Evolutionary conservation across 495 filamentous ascomycete species (phyloP).

Genomic region (Durotheca rogersii): DNA sequence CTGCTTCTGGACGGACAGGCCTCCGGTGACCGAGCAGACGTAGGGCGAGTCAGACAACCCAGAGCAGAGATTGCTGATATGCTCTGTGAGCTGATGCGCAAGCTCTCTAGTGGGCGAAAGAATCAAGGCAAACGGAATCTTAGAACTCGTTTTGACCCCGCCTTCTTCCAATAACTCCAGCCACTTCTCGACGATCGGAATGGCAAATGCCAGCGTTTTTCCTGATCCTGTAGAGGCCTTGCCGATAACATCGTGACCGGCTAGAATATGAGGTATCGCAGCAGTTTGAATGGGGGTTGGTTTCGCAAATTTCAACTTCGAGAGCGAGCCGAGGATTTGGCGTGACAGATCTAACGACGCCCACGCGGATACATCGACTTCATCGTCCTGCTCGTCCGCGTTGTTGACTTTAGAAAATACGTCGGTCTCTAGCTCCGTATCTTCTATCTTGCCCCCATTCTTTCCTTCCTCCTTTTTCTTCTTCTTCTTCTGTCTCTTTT

Average conservation of each 20-base stretch:
- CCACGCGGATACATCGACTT: slow-evolving; percentile 74
- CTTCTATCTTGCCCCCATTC: slow-evolving; percentile 27
- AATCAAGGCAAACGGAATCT: slow-evolving; percentile 75
- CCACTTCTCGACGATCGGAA: slow-evolving; percentile 72
- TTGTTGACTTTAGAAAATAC: slow-evolving; percentile 43
- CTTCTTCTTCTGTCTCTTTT: slow-evolving; percentile 45
- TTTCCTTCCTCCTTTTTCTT: slow-evolving; percentile 44
- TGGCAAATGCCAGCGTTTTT: slow-evolving; percentile 80
- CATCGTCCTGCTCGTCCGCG: slow-evolving; percentile 42
- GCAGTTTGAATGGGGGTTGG: slow-evolving; percentile 78
- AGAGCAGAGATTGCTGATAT: slow-evolving; percentile 71
- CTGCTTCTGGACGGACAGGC: slow-evolving; percentile 90
- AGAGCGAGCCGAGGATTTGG: slow-evolving; percentile 67
- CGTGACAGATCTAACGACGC: slow-evolving; percentile 66
- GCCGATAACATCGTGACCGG: slow-evolving; percentile 74
- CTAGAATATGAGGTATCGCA: slow-evolving; percentile 74
- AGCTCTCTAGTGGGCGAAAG: slow-evolving; percentile 90
- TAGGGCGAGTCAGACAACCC: slow-evolving; percentile 64
- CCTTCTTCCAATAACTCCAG: slow-evolving; percentile 44
- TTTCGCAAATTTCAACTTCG: slow-evolving; percentile 71
- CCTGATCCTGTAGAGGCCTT: slow-evolving; percentile 83
- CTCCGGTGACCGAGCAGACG: slow-evolving; percentile 80
- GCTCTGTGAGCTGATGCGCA: slow-evolving; percentile 82
- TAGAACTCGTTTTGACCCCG: slow-evolving; percentile 37
- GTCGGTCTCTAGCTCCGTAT: slow-evolving; percentile 41